phyloP scores from a whole-genome alignment of 768 basidiomycete species.

The Lenzites betulinus region DNA sequence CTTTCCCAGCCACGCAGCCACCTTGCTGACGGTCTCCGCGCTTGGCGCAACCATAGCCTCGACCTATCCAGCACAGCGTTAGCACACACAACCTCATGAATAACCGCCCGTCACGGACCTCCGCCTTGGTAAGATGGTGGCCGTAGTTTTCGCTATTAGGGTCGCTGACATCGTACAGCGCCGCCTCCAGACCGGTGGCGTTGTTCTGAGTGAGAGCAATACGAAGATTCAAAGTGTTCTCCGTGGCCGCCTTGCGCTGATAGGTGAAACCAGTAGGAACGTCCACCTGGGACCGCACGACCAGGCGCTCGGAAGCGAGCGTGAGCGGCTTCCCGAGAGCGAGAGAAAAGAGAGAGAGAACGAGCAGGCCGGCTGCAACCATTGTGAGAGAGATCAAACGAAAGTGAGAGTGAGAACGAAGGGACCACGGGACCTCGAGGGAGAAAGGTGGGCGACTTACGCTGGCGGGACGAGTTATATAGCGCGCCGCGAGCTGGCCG shows the following conservation, averaged over 20 bases:
- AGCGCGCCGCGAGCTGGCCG: not conserved
- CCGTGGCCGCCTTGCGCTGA: constrained; percentile 30
- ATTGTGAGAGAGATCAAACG: constrained; percentile 14
- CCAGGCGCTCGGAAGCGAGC: constrained; percentile 27
- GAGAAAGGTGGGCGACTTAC: constrained; percentile 9
- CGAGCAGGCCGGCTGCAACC: constrained; percentile 24
- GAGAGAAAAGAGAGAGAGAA: constrained; percentile 27
- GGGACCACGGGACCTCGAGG: constrained; percentile 23
- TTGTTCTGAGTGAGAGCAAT: constrained; percentile 42
- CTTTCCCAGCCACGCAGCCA: constrained; percentile 30
- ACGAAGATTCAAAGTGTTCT: constrained; percentile 38
- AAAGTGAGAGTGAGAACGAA: constrained; percentile 18
- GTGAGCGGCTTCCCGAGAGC: constrained; percentile 25
- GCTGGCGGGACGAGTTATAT: constrained; percentile 1
- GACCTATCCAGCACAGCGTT: constrained; percentile 18
- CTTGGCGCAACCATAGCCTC: constrained; percentile 29
- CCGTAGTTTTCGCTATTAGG: constrained; percentile 40
- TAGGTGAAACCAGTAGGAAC: constrained; percentile 35
- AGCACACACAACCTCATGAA: not conserved
- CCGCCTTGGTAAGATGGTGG: constrained; percentile 25
- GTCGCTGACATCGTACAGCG: constrained; percentile 40
- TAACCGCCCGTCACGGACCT: constrained; percentile 24
- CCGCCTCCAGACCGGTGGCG: constrained; percentile 38
- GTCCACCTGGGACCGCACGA: constrained; percentile 27
- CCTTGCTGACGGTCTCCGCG: constrained; percentile 26